Percentiles rank a stretch among this genome's conserved stretches.
phyloP scores from a whole-genome alignment of 2,329 filamentous ascomycete species.

The Macroventuria anomochaeta region DNA sequence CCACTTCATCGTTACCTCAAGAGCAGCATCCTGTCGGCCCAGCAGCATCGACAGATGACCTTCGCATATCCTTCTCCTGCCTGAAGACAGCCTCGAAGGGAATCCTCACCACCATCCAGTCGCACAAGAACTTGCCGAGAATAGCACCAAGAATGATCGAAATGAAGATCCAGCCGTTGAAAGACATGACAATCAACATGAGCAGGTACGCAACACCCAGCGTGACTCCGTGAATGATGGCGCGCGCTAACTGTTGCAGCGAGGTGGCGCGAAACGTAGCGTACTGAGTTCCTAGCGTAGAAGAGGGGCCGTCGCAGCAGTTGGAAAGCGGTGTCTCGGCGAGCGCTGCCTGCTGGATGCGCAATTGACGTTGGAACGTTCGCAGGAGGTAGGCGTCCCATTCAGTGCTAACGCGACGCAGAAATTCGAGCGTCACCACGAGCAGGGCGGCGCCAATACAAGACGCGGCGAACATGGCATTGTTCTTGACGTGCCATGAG shows the following conservation, averaged over 20 bases:
- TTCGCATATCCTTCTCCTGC: conserved; percentile 35
- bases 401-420: conserved; percentile 73
- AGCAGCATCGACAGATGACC: conserved; percentile 28
- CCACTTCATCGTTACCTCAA: conserved; percentile 2
- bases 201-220: conserved; percentile 80
- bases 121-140: conserved; percentile 74
- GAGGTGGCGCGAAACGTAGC: conserved; percentile 61
- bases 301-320: conserved; percentile 34
- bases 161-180: conserved; percentile 76
- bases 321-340: conserved; percentile 26
- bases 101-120: conserved; percentile 60
- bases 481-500: conserved; percentile 73
- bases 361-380: conserved; percentile 53
- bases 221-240: conserved; percentile 71
- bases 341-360: conserved; percentile 29
- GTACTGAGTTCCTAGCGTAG: conserved; percentile 32
- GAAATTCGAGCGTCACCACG: conserved; percentile 72
- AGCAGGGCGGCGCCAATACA: conserved; percentile 81
- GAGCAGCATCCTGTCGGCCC: conserved; percentile 42
- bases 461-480: conserved; percentile 76
- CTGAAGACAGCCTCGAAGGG: conserved; percentile 25
- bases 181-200: conserved; percentile 75
- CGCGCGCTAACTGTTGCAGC: conserved; percentile 70
- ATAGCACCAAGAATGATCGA: conserved; percentile 80
- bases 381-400: conserved; percentile 72